phyloP scores from a whole-genome alignment of 352 stramenopile species.

The Phytophthora macrochlamydospora region DNA sequence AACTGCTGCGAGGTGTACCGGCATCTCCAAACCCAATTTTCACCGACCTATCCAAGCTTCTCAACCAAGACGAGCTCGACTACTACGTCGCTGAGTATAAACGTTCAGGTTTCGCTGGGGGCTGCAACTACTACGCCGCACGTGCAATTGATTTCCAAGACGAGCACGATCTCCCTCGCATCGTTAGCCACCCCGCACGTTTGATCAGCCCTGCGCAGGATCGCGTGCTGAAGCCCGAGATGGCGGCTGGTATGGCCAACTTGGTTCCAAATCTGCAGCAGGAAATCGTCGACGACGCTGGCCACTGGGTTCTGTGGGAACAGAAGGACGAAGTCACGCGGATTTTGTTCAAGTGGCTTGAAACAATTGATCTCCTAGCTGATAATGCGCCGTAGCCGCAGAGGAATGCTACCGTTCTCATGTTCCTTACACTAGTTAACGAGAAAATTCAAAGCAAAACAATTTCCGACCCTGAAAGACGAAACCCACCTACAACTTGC shows the following conservation, averaged over 20 bases:
- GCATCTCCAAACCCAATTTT: conserved; percentile 32
- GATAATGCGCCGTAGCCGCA: background rate
- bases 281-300: conserved; percentile 47
- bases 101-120: conserved; percentile 55
- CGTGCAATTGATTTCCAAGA: conserved; percentile 59
- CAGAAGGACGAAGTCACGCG: conserved; percentile 47
- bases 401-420: background rate
- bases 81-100: conserved; percentile 62
- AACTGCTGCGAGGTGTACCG: conserved; percentile 32
- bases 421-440: background rate
- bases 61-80: conserved; percentile 52
- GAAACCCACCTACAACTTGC: conserved; percentile 28
- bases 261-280: conserved; percentile 55
- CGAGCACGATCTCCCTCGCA: conserved; percentile 39
- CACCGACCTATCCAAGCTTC: conserved; percentile 40
- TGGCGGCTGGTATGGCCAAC: conserved; percentile 55
- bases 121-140: conserved; percentile 55
- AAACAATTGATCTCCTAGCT: conserved; percentile 15
- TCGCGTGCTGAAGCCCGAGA: conserved; percentile 48
- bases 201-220: conserved; percentile 70
- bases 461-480: background rate
- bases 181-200: conserved; percentile 47
- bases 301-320: conserved; percentile 67
- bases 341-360: conserved; percentile 39
- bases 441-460: conserved; percentile 1